Percentiles rank a stretch among this genome's conserved stretches.
Conservation (phyloP, 805 yeast genomes). For the Metschnikowia drakensbergensis region DNA sequence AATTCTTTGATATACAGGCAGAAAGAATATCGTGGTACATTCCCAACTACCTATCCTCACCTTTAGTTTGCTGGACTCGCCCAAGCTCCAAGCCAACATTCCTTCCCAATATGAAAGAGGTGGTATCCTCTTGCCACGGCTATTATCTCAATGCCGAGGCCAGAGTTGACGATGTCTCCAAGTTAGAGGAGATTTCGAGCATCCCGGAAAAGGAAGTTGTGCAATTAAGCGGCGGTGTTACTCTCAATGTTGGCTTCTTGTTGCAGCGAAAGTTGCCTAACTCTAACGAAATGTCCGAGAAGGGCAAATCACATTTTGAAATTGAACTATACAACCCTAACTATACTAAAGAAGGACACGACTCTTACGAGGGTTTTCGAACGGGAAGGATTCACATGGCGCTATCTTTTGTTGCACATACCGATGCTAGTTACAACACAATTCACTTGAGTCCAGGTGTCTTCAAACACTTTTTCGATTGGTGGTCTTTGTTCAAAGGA, state of each 20-base stretch:
- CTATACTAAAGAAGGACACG: conserved; percentile 38
- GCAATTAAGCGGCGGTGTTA: conserved; percentile 56
- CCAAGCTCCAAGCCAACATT: conserved; percentile 42
- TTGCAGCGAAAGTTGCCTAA: conserved; percentile 44
- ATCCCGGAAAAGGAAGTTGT: conserved; percentile 50
- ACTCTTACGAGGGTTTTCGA: conserved; percentile 40
- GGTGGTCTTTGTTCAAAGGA: conserved; percentile 89
- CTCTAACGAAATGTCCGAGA: conserved; percentile 36
- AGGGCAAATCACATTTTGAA: conserved; percentile 58
- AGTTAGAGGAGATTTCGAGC: neutral
- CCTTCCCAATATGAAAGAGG: conserved; percentile 42
- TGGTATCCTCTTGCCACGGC: conserved; percentile 45
- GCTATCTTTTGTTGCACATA: conserved; percentile 35
- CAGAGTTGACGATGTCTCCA: neutral
- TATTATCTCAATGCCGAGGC: conserved; percentile 40
- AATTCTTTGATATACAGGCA: conserved; percentile 62
- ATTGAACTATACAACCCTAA: conserved; percentile 55
- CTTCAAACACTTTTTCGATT: conserved; percentile 62
- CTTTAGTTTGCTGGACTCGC: conserved; percentile 56
- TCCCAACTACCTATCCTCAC: conserved; percentile 63
- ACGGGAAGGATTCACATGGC: conserved; percentile 40
- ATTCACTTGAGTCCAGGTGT: conserved; percentile 73
- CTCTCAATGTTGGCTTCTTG: conserved; percentile 53
- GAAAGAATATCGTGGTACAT: conserved; percentile 63
- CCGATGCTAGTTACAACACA: conserved; percentile 52